Evolutionary conservation across 1,284 basidiomycete species (phyloP), one percentile per base, ranked within the genome.

Genomic region (Trametes versicolor): DNA sequence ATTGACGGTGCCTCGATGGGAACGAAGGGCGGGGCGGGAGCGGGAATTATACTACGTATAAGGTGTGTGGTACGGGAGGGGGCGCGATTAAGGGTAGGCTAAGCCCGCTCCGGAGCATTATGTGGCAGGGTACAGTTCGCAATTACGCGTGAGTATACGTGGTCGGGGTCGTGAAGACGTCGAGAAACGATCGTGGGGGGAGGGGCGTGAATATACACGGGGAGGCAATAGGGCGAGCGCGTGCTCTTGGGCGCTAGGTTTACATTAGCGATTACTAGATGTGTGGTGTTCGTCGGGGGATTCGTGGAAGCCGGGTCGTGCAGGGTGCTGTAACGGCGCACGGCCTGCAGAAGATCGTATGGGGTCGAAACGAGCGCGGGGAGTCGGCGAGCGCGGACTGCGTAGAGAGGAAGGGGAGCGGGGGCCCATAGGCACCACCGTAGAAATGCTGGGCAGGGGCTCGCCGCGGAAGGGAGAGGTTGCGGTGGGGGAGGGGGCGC

Each of bases 131-230:
- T 68, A 68, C 64, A 63, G 48, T 65, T 55, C 58, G 61, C 58
- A 58, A 65, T 63, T 63, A 63, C 51, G 64, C 68, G 60, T 67
- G 43, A 54, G 55, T 60, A 62, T 61, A 65, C 68, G 68, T 70
- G 65, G 57, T 55, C 53, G 63, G 55, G 63, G 68, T 71, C 70
- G 69, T 73, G 63, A 73, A 60, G 67, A 69, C 70, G 69, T 71
- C 52, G 71, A 55, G 58, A 60, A 68, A 65, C 36, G 68, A 70
- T 73, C 72, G 72, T 73, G 67, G 63, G 48, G 53, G 53, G 49
- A 52, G 45, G 4, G 29, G 29, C 4, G 29, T 17, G 25, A 59
- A 66, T 67, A 63, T 68, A 68, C 61, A 72, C 58, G 47, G 59
- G 59, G 58, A 52, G 63, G 53, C 50, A 41, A 23, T 9, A 15